Evolutionary conservation across 306 rosid species (phyloP).

Genomic region (Potentilla sterilis): DNA sequence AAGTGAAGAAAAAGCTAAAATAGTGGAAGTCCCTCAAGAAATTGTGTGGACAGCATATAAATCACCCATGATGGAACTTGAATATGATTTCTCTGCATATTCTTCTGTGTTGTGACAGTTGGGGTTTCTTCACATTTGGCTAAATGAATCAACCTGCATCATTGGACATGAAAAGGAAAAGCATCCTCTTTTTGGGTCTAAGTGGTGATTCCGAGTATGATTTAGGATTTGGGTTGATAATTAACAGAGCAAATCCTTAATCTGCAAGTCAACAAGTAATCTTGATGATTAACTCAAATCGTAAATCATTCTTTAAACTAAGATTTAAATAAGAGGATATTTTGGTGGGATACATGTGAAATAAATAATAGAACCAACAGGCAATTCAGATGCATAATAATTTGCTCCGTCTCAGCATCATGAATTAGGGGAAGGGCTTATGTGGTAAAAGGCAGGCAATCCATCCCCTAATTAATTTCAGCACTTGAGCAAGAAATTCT

Average conservation of each 20-base stretch:
- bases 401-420: neutral
- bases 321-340: neutral
- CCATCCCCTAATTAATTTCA: neutral
- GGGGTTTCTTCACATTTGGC: constrained; percentile 7
- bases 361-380: neutral
- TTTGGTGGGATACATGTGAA: constrained; percentile 13
- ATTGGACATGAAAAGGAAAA: neutral
- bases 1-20: neutral
- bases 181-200: neutral
- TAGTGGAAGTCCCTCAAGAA: constrained; percentile 14
- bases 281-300: neutral
- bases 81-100: neutral
- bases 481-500: neutral
- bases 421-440: neutral
- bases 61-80: constrained; percentile 5
- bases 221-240: neutral
- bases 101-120: neutral
- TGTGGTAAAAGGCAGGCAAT: neutral
- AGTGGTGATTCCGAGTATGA: neutral
- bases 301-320: neutral
- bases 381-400: neutral
- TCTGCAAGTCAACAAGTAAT: constrained; percentile 3
- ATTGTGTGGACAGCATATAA: neutral
- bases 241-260: neutral
- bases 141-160: neutral